Base-by-base conservation (phyloP, 23 red algal species). In the Gracilariopsis chorda region DNA sequence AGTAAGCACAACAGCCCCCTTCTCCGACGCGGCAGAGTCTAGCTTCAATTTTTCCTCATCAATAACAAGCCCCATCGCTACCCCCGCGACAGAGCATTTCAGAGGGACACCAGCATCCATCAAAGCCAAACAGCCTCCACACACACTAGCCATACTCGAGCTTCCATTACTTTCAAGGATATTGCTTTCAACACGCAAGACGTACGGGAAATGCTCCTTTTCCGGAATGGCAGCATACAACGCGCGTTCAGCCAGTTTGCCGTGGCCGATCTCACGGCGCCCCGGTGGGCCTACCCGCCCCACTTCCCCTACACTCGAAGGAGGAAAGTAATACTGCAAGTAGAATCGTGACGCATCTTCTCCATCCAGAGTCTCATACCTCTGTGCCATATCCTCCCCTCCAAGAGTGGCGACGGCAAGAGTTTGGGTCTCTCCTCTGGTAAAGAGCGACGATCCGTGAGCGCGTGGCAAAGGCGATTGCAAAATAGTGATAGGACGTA, bases 91-190 rank as follows among this genome's bases (percentile, higher is more conserved):
- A 4, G 87, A 83, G n/a, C 32, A 47, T 32, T 77, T 72, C 29
- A 98, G 64, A 48, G 96, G 96, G 48, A 98, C 92, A 29, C 96
- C 96, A 3, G 96, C 96, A 28, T 98, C 95, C 80, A 98, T 62
- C 4, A 98, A 70, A 11, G 96, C 96, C 20, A 98, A 65, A 73
- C 96, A 95, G 12, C 92, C 96, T 8, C 96, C 96, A 49, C 96
- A 98, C 10, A 98, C 96, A 14, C 87, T 92, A 8, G 96, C 96
- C 96, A 98, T 98, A 43, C 83, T 90, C 19, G 90, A 94, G 49
- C 89, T 94, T 34, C 96, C 96, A 78, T 95, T 95, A 58, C 92
- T 95, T 65, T 98, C 96, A 14, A 81, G 36, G 46, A 98, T 94
- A 47, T 98, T 98, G 85, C 77, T 95, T 62, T 98, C 96, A 8